These are phyloP conservation scores for Micractinium conductrix DNA, from an alignment of 139 green algal species.

Conservation along the genomic window DNA sequence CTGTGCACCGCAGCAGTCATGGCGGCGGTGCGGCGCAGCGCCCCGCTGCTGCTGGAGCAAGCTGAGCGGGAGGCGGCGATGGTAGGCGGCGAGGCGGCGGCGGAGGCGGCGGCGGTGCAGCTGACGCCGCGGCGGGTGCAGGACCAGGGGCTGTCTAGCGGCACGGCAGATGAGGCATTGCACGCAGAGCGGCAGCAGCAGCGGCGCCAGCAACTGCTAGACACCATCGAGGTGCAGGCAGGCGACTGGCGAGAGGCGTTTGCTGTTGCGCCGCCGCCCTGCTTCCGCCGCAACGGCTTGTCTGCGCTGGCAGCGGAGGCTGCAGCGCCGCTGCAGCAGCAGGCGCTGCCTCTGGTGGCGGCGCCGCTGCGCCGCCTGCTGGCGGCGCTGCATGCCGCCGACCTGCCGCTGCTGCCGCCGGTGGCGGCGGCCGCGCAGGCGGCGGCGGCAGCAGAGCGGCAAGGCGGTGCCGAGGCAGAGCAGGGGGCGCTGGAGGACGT, in stretches of 20 bases:
- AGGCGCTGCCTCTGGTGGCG: conserved; percentile 44
- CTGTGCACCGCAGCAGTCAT: conserved; percentile 68
- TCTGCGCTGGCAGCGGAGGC: conserved; percentile 33
- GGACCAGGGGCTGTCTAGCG: not conserved
- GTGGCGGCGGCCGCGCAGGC: not conserved
- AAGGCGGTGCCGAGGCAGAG: not conserved
- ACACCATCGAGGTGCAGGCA: conserved; percentile 17
- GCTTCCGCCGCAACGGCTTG: conserved; percentile 49
- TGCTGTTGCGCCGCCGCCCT: conserved; percentile 55
- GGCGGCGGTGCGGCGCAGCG: conserved; percentile 52
- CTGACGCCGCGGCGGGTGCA: not conserved
- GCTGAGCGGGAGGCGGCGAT: conserved; percentile 12
- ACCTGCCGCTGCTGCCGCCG: conserved; percentile 19
- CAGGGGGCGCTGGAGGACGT: not conserved
- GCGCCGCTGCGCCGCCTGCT: conserved; percentile 33
- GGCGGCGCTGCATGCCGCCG: not conserved
- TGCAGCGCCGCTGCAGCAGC: conserved; percentile 1
- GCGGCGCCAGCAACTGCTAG: conserved; percentile 17
- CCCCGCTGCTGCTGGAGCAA: conserved; percentile 34
- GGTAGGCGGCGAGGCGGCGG: not conserved
- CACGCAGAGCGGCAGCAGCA: conserved; percentile 13
- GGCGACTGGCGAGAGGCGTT: conserved; percentile 69
- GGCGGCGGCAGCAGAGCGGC: not conserved
- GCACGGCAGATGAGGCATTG: no score
- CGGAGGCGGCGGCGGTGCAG: not conserved